A percentile compares a stretch with the other conserved stretches of the same genome.
Evolutionary conservation across 768 basidiomycete species (phyloP).

Genomic region (Brasilioporus rufonigricans): DNA sequence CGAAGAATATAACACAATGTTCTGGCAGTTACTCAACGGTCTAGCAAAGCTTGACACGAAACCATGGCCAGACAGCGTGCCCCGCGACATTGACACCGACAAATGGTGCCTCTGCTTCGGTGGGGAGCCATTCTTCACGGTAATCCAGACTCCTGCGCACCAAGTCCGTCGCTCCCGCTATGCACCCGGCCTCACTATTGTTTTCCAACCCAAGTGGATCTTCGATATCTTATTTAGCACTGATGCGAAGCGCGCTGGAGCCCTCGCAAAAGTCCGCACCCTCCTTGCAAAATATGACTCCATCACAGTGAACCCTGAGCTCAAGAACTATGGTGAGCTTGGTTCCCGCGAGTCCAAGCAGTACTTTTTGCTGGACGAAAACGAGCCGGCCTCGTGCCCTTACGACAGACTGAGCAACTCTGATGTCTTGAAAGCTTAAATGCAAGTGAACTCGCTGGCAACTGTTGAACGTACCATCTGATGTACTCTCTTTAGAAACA

Average conservation of each 20-base stretch:
- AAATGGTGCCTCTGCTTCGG: not conserved
- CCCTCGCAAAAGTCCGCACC: not conserved
- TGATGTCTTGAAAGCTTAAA: not conserved
- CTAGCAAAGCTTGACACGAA: not conserved
- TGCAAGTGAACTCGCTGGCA: not conserved
- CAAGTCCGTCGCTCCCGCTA: not conserved
- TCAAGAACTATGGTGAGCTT: not conserved
- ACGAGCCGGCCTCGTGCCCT: not conserved
- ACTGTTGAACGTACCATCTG: not conserved
- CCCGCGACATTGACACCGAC: not conserved
- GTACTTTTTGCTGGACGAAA: not conserved
- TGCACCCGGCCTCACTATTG: not conserved
- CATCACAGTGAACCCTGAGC: not conserved
- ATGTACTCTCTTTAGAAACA: not conserved
- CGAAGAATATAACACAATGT: not conserved
- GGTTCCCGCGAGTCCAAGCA: not conserved
- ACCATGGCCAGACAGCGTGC: not conserved
- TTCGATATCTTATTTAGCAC: not conserved
- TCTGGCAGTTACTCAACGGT: not conserved
- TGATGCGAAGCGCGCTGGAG: not conserved
- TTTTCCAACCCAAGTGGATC: not conserved
- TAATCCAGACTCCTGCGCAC: not conserved
- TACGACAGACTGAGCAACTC: not conserved
- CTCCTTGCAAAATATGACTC: not conserved
- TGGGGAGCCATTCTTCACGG: not conserved